These are phyloP conservation scores for Lotmaria passim DNA, from an alignment of 208 protist genomes.

Conservation along the genomic window DNA sequence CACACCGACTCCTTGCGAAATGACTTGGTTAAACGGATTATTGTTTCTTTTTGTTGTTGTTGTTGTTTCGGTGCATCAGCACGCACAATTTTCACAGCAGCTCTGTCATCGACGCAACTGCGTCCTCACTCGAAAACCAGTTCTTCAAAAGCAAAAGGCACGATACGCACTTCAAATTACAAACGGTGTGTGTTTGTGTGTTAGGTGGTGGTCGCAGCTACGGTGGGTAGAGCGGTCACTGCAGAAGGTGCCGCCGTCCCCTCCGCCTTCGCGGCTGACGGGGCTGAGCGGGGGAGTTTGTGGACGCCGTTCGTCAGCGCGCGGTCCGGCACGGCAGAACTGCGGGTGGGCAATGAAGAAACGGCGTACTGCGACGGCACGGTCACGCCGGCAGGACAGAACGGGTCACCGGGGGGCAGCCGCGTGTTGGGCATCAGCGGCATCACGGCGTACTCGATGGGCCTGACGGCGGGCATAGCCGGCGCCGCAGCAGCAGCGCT, in stretches of 20 bases:
- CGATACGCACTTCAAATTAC: too few species aligned
- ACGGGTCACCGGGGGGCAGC: conserved; percentile 57
- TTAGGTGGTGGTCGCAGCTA: background rate
- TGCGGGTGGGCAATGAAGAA: background rate
- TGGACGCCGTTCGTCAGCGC: conserved; percentile 18
- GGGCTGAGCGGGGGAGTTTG: background rate
- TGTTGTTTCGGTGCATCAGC: background rate
- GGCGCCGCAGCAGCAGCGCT: conserved; percentile 1
- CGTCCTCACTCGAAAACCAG: too few species aligned
- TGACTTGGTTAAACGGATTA: too few species aligned
- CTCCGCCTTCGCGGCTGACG: conserved; percentile 7
- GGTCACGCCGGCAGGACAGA: conserved; percentile 62
- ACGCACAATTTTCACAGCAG: conserved; percentile 6
- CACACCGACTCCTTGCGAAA: too few species aligned
- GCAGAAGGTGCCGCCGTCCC: background rate
- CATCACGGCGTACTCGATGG: conserved; percentile 45
- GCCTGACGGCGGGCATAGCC: conserved; percentile 4
- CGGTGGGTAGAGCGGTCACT: background rate
- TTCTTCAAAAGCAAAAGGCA: background rate
- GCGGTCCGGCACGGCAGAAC: conserved; percentile 8
- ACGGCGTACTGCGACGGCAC: conserved; percentile 48
- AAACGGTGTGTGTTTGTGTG: too few species aligned
- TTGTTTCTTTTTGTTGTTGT: too few species aligned
- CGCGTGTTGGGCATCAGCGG: conserved; percentile 50
- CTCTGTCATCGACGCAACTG: background rate